Evolutionary conservation across 768 basidiomycete genomes (phyloP).

Genomic region (Pisolithus tinctorius): DNA sequence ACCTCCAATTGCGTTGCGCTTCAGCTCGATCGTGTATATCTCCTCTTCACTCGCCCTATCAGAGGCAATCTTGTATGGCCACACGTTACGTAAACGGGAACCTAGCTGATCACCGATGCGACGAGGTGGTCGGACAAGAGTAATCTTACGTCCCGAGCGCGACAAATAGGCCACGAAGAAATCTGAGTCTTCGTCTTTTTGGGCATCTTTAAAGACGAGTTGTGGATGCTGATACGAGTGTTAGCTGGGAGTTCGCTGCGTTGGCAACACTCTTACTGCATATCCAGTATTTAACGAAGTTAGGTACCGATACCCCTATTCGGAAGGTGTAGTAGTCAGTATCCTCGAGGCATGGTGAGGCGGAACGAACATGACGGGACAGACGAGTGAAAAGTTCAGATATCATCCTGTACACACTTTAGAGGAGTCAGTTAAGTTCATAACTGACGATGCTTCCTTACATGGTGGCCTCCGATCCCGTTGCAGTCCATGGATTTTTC

Average conservation of each 20-base stretch:
- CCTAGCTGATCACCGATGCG: slow-evolving; percentile 33
- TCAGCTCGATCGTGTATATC: slow-evolving; percentile 51
- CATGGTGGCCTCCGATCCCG: slow-evolving; percentile 48
- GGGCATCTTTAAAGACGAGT: slow-evolving; percentile 56
- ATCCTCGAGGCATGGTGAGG: slow-evolving; percentile 4
- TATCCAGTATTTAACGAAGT: slow-evolving; percentile 54
- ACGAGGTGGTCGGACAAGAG: slow-evolving; percentile 35
- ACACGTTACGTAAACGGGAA: slow-evolving; percentile 32
- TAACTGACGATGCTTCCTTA: slow-evolving; percentile 24
- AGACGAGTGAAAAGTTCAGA: slow-evolving; percentile 54
- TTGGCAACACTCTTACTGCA: slow-evolving; percentile 32
- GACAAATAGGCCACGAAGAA: slow-evolving; percentile 68
- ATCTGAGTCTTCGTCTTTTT: slow-evolving; percentile 40
- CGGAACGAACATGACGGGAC: slow-evolving; percentile 43
- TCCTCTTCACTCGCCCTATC: slow-evolving; percentile 44
- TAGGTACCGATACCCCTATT: slow-evolving; percentile 67
- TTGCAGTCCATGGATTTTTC: slow-evolving; percentile 62
- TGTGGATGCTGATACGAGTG: slow-evolving; percentile 43
- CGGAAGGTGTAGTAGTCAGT: slow-evolving; percentile 4
- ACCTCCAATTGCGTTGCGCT: slow-evolving; percentile 33
- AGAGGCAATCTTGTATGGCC: slow-evolving; percentile 35
- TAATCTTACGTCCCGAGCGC: slow-evolving; percentile 49
- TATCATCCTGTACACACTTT: slow-evolving; percentile 56
- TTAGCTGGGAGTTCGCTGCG: slow-evolving; percentile 7
- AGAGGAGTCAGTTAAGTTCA: slow-evolving; percentile 1